Evolutionary conservation across 306 rosid genomes (phyloP).

Genomic region (Dicorynia guianensis): DNA sequence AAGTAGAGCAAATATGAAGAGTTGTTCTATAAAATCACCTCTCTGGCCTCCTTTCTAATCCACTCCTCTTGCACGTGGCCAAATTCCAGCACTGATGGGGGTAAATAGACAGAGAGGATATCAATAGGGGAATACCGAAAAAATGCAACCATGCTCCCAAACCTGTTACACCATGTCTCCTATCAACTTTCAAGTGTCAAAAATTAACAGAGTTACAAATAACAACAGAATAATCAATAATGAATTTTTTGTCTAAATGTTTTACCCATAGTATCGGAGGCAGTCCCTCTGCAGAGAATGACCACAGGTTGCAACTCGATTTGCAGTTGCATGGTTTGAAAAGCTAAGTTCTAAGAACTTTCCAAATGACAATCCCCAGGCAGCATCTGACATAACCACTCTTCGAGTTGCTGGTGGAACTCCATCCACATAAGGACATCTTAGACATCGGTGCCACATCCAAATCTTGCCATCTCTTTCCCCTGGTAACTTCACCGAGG

Average conservation of each 20-base stretch:
- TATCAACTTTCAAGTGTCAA: slow-evolving; percentile 40
- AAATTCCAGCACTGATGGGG: slow-evolving; percentile 83
- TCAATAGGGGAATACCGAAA: slow-evolving; percentile 93
- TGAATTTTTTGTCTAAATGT: slow-evolving; percentile 23
- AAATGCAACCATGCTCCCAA: slow-evolving; percentile 94
- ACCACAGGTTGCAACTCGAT: slow-evolving; percentile 95
- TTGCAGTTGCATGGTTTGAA: slow-evolving; percentile 98
- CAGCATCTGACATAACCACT: slow-evolving; percentile 98
- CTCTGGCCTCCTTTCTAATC: slow-evolving; percentile 76
- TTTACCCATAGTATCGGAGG: slow-evolving; percentile 95
- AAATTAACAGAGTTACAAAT: slow-evolving; percentile 27
- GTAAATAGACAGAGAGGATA: slow-evolving; percentile 85
- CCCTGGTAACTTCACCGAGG: slow-evolving; percentile 83
- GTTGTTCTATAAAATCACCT: slow-evolving; percentile 58
- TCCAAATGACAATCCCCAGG: slow-evolving; percentile 99
- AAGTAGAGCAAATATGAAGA: slow-evolving; percentile 32
- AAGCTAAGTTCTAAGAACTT: slow-evolving; percentile 98
- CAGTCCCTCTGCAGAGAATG: slow-evolving; percentile 99
- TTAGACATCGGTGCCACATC: slow-evolving; percentile 99
- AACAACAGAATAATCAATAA: slow-evolving; percentile 21
- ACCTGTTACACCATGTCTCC: slow-evolving; percentile 62
- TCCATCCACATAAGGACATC: slow-evolving; percentile 82
- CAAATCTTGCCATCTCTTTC: slow-evolving; percentile 92
- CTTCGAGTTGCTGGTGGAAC: slow-evolving; percentile 98
- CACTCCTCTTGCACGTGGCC: slow-evolving; percentile 76